phyloP scores from a whole-genome alignment of 1,139 yeast species.

The Candida tetrigidarum region DNA sequence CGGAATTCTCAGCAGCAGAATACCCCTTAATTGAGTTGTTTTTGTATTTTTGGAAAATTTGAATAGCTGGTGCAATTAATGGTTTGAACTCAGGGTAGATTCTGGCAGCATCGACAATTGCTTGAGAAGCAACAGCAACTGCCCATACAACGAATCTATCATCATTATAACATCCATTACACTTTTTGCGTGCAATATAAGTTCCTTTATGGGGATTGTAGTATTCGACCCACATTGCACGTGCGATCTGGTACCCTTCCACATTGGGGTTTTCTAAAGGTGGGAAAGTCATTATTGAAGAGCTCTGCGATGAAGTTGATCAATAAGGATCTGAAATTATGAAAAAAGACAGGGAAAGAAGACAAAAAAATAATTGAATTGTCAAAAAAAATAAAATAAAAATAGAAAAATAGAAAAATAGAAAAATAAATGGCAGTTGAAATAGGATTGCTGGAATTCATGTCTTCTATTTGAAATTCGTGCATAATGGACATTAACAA shows the following conservation, averaged over 20 bases:
- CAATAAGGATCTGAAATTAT: neutral
- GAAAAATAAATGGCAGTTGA: too few species aligned
- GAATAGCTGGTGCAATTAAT: slow-evolving; percentile 56
- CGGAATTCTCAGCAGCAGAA: slow-evolving; percentile 61
- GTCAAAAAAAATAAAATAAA: too few species aligned
- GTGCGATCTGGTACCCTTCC: slow-evolving; percentile 54
- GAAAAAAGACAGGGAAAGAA: neutral
- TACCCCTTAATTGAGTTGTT: slow-evolving; percentile 54
- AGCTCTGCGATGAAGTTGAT: neutral
- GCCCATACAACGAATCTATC: slow-evolving; percentile 70
- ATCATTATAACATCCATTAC: slow-evolving; percentile 57
- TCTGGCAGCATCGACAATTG: slow-evolving; percentile 64
- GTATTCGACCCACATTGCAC: slow-evolving; percentile 50
- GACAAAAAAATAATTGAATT: neutral
- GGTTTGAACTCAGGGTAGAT: slow-evolving; percentile 63
- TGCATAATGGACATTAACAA: neutral
- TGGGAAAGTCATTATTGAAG: slow-evolving; percentile 11
- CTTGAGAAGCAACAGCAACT: slow-evolving; percentile 65
- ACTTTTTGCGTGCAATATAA: slow-evolving; percentile 45
- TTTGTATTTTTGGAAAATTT: slow-evolving; percentile 56
- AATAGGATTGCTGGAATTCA: slow-evolving; percentile 1
- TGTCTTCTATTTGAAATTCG: neutral
- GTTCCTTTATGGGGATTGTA: slow-evolving; percentile 49
- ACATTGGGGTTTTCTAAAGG: slow-evolving; percentile 39
- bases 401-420: too few species aligned